phyloP scores from a whole-genome alignment of 768 basidiomycete species.

The Plicaturopsis crispa region DNA sequence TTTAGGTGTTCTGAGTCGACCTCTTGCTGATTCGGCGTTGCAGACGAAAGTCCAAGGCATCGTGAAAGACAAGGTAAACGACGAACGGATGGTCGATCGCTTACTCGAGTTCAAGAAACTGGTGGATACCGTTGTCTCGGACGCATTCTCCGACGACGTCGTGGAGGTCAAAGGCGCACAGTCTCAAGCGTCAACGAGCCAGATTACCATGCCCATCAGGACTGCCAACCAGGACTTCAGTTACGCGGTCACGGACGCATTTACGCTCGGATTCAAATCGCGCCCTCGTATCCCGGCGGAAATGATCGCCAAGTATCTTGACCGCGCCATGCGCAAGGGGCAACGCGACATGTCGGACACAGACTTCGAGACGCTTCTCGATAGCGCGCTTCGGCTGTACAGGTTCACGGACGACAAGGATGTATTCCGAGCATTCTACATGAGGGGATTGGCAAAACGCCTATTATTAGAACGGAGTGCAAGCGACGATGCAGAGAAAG shows the following conservation, averaged over 20 bases:
- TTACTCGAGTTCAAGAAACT: slow-evolving; percentile 63
- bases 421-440: slow-evolving; percentile 90
- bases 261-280: slow-evolving; percentile 64
- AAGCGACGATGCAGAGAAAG: slow-evolving; percentile 79
- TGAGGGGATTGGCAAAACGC: slow-evolving; percentile 81
- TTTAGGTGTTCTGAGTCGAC: background rate
- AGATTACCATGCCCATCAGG: background rate
- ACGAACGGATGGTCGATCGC: slow-evolving; percentile 72
- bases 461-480: slow-evolving; percentile 80
- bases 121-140: slow-evolving; percentile 39
- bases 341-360: slow-evolving; percentile 61
- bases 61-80: slow-evolving; percentile 51
- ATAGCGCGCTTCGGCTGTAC: slow-evolving; percentile 67
- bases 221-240: slow-evolving; percentile 45
- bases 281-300: slow-evolving; percentile 78
- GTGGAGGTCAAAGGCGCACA: slow-evolving; percentile 9
- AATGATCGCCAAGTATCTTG: slow-evolving; percentile 88
- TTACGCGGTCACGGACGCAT: slow-evolving; percentile 67
- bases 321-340: slow-evolving; percentile 80
- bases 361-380: slow-evolving; percentile 56
- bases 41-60: slow-evolving; percentile 58
- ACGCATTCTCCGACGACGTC: slow-evolving; percentile 44
- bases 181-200: slow-evolving; percentile 2
- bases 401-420: slow-evolving; percentile 89
- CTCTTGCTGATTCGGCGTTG: too few species aligned